A percentile compares a stretch with the other conserved stretches of the same genome.
Evolutionary conservation across 306 rosid species (phyloP).

Genomic region (Sphenostylis stenocarpa): DNA sequence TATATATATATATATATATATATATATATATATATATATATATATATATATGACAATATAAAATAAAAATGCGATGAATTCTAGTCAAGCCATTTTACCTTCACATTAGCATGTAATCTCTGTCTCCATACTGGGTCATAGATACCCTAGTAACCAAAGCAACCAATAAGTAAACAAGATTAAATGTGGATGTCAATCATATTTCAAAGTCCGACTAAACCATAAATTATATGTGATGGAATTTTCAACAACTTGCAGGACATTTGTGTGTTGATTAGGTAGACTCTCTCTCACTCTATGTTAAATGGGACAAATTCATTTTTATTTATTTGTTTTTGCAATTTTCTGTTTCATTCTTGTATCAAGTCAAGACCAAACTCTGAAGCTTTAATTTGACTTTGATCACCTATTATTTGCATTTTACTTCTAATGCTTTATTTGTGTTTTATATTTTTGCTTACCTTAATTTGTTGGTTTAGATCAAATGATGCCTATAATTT

Average conservation of each 20-base stretch:
- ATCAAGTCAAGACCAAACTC: background rate
- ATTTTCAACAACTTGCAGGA: background rate
- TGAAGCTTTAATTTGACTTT: constrained; percentile 5
- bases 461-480: constrained; percentile 52
- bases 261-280: constrained; percentile 10
- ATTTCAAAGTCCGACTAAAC: constrained; percentile 12
- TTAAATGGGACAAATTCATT: background rate
- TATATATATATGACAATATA: too few relatives aligned
- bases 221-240: background rate
- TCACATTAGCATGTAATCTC: background rate
- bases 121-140: background rate
- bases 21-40: too few relatives aligned
- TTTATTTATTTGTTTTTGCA: background rate
- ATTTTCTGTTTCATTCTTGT: constrained; percentile 26
- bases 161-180: background rate
- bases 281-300: constrained; percentile 2
- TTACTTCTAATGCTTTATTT: constrained; percentile 27
- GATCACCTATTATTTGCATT: constrained; percentile 15
- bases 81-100: background rate
- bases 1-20: too few relatives aligned
- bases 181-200: background rate
- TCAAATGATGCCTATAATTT: constrained; percentile 72
- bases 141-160: background rate
- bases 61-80: too few relatives aligned
- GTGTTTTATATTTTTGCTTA: constrained; percentile 29